Percentiles rank a stretch among this genome's conserved stretches.
Evolutionary conservation across 306 rosid species (phyloP).

Genomic region (Citrullus mucosospermus): DNA sequence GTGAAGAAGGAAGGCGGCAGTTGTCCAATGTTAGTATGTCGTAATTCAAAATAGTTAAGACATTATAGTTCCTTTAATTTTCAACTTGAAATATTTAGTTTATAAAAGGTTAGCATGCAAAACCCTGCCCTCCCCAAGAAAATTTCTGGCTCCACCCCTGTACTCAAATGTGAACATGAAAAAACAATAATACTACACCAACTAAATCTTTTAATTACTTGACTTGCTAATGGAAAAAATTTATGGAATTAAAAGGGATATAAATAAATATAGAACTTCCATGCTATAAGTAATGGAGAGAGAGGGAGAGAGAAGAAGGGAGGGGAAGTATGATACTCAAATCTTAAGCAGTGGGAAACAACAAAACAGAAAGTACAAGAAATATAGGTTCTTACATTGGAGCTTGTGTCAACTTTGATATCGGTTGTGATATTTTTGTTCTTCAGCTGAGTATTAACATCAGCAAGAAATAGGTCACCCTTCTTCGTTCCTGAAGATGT

Average conservation of each 20-base stretch:
- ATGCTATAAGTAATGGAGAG: background rate
- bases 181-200: background rate
- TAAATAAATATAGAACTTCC: background rate
- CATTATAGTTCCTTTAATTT: too few relatives aligned
- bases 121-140: too few relatives aligned
- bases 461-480: constrained; percentile 63
- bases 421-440: constrained; percentile 67
- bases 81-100: too few relatives aligned
- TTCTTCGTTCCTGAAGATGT: constrained; percentile 66
- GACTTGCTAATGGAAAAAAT: background rate
- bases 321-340: background rate
- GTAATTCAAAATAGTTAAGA: too few relatives aligned
- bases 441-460: constrained; percentile 74
- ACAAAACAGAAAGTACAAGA: background rate
- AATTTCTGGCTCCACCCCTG: too few relatives aligned
- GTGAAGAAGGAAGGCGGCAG: too few relatives aligned
- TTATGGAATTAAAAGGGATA: background rate
- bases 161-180: background rate
- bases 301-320: background rate
- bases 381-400: constrained; percentile 35
- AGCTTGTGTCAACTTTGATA: constrained; percentile 67
- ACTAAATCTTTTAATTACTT: background rate
- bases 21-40: too few relatives aligned
- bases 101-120: too few relatives aligned
- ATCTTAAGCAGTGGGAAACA: background rate